Base-by-base conservation (phyloP, 2,329 filamentous ascomycete genomes). In the Botrytis paeoniae region DNA sequence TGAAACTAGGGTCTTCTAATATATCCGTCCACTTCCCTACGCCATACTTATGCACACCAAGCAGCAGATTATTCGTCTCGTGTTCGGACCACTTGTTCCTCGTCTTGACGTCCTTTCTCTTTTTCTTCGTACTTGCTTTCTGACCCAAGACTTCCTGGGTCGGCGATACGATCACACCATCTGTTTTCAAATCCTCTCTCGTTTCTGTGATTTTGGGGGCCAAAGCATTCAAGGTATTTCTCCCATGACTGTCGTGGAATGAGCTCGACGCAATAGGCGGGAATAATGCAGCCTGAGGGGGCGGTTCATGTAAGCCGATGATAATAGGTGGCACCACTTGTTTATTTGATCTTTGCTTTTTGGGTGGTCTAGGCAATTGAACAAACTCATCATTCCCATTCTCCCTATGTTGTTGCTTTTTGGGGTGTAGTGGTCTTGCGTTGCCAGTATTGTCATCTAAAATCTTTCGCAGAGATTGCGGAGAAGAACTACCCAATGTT, bases 11-110 rank as follows among this genome's bases (percentile, higher is more conserved):
- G 74, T 91, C 89, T 68, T 89, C 88, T 37, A 91, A 81, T 45
- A 91, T 91, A 72, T 84, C 87, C 14, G 88, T 90, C 89, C 89
- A 91, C 77, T 88, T 89, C 54, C 89, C 89, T 14, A 91, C 86
- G 1, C 89, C 89, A 77, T 91, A 86, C 45, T 87, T 86, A 77
- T 86, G 86, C 41, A 91, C 89, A 0, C 89, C 89, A 4, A 89
- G 82, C 22, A 91, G 80, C 14, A 91, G 82, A 75, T 89, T 85
- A 69, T 87, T 89, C 1, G 89, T 91, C 79, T 91, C 89, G 73
- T 89, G 86, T 74, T 91, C 88, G 0, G 88, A 87, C 89, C 89
- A 91, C 76, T 89, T 90, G 70, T 86, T 85, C 73, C 89, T 84
- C 2, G 87, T 85, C 77, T 89, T 90, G 10, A 86, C 85, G 14